phyloP scores from a whole-genome alignment of 306 rosid species.

The Rubus parviflorus region DNA sequence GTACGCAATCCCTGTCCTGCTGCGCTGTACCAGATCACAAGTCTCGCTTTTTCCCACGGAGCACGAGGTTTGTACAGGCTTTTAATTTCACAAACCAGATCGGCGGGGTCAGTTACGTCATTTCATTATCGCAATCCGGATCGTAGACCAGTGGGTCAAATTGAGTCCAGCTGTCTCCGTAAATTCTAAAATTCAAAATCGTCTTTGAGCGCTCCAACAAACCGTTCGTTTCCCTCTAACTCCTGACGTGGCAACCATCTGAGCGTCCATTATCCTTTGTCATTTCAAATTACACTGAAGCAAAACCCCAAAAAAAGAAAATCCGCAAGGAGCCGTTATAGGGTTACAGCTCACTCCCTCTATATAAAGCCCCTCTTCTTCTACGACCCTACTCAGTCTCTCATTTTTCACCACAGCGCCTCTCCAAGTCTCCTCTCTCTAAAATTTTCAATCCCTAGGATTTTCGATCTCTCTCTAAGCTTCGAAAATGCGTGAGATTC shows the following conservation, averaged over 20 bases:
- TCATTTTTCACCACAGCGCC: background rate
- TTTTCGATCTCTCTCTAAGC: background rate
- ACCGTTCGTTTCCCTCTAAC: background rate
- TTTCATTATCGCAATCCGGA: background rate
- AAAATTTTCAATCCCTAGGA: background rate
- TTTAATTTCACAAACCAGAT: background rate
- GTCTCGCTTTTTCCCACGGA: background rate
- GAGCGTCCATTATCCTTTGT: background rate
- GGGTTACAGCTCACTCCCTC: conserved; percentile 22
- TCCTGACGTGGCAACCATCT: background rate
- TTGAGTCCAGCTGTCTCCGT: conserved; percentile 19
- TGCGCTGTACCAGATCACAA: conserved; percentile 6
- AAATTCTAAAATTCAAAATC: conserved; percentile 12
- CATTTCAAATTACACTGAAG: background rate
- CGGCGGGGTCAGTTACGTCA: background rate
- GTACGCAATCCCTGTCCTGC: conserved; percentile 8
- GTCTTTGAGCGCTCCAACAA: background rate
- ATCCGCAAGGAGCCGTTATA: conserved; percentile 19
- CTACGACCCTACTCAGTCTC: background rate
- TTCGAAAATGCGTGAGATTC: conserved; percentile 41
- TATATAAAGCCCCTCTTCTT: background rate
- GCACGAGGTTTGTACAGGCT: background rate
- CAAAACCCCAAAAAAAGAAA: background rate
- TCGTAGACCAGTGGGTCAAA: background rate
- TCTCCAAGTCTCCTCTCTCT: background rate